Evolutionary conservation across 345 rosid genomes (phyloP).

Genomic region (Conringia planisiliqua): DNA sequence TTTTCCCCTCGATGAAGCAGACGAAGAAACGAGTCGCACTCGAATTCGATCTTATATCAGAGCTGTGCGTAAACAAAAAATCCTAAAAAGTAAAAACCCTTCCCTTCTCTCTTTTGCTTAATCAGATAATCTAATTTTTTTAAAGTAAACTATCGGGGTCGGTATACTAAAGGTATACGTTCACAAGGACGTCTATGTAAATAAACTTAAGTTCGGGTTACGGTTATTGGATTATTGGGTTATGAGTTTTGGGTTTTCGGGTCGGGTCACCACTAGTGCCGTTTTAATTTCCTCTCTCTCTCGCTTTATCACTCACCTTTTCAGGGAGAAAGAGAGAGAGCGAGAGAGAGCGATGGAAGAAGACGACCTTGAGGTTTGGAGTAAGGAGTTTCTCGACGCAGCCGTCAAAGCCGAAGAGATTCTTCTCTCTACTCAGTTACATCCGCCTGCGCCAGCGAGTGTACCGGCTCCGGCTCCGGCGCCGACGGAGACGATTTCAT

Average conservation of each 20-base stretch:
- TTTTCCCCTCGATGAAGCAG: not conserved
- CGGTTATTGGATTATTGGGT: not conserved
- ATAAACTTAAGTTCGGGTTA: not conserved
- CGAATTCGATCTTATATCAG: slow-evolving; percentile 13
- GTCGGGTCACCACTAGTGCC: slow-evolving; percentile 6
- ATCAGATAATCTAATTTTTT: not conserved
- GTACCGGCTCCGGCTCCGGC: slow-evolving; percentile 27
- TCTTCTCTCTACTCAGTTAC: slow-evolving; percentile 31
- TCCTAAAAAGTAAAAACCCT: slow-evolving; percentile 25
- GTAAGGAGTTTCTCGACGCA: slow-evolving; percentile 44
- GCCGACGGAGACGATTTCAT: slow-evolving; percentile 10
- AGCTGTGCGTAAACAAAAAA: not conserved
- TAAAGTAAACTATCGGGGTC: slow-evolving; percentile 2
- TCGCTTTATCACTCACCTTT: not conserved
- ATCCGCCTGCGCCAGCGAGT: not conserved
- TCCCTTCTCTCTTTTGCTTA: not conserved
- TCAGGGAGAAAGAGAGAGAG: not conserved
- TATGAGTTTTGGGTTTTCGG: not conserved
- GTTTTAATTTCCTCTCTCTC: not conserved
- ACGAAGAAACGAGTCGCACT: not conserved
- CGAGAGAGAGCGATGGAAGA: slow-evolving; percentile 31
- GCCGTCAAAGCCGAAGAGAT: slow-evolving; percentile 42
- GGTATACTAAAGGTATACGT: not conserved
- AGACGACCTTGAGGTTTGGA: slow-evolving; percentile 57
- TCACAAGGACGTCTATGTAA: not conserved